Percentiles rank a stretch among this genome's conserved stretches.
Evolutionary conservation across 306 rosid species (phyloP).

Genomic region (Cyclanthera cordifolia): DNA sequence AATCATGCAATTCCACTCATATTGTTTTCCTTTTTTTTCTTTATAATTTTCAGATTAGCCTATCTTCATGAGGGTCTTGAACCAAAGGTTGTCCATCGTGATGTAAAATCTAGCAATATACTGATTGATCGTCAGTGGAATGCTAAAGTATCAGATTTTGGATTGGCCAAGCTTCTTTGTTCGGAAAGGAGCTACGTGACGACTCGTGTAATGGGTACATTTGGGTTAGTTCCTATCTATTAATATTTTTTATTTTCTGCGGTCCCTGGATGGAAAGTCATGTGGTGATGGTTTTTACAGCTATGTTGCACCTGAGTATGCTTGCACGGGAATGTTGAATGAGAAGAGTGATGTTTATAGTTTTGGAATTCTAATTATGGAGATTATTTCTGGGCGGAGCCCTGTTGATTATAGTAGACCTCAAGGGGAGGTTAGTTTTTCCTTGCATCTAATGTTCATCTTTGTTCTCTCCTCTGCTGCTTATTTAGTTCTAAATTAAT

Average conservation of each 20-base stretch:
- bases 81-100: slow-evolving; percentile 97
- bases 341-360: slow-evolving; percentile 96
- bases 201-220: slow-evolving; percentile 97
- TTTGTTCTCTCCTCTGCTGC: slow-evolving; percentile 5
- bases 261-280: neutral
- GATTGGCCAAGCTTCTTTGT: slow-evolving; percentile 88
- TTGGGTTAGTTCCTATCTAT: slow-evolving; percentile 60
- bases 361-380: slow-evolving; percentile 94
- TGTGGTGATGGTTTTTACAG: slow-evolving; percentile 30
- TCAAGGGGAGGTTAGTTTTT: slow-evolving; percentile 71
- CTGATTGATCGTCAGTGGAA: slow-evolving; percentile 86
- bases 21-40: neutral
- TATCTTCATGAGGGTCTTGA: slow-evolving; percentile 99
- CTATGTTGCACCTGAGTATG: slow-evolving; percentile 97
- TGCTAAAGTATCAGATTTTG: slow-evolving; percentile 90
- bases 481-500: slow-evolving; percentile 1
- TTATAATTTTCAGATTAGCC: slow-evolving; percentile 47
- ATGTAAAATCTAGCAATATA: slow-evolving; percentile 88
- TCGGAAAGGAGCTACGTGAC: slow-evolving; percentile 85
- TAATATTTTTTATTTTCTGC: neutral
- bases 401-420: slow-evolving; percentile 87
- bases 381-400: slow-evolving; percentile 71
- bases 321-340: slow-evolving; percentile 94
- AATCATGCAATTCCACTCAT: neutral
- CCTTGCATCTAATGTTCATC: slow-evolving; percentile 5